Evolutionary conservation across 2,329 filamentous ascomycete species (phyloP), one percentile per base, ranked within the genome.

Genomic region (Phaeoacremonium minimum): DNA sequence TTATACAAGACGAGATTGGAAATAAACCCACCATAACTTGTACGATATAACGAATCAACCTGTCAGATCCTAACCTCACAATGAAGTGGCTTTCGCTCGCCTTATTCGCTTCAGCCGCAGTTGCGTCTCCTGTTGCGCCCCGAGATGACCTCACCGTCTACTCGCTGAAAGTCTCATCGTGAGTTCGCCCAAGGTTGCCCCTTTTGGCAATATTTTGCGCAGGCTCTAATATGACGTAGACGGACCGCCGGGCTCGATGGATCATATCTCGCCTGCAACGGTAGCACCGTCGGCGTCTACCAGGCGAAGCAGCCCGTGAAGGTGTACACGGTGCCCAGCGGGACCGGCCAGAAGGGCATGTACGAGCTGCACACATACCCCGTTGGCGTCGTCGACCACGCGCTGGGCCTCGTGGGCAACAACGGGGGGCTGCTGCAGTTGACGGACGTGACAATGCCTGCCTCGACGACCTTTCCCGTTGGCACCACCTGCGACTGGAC

Each of bases 351-450:
- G 32, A 44, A 46, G 19, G 49, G 52, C 32, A 48, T 48, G 35
- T 51, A 44, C 29, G 52, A 63, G 43, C 56, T 67, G 31, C 63
- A 61, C 54, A 57, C 51, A 7, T 62, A 53, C 37, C 62, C 63
- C 13, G 40, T 56, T 26, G 54, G 56, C 48, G 52, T 55, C 30
- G 49, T 58, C 28, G 57, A 61, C 49, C 55, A 59, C 40, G 52
- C 52, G 4, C 53, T 67, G 22, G 61, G 53, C 15, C 52, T 67
- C 18, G 43, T 59, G n/a, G 63, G 63, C 32, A 36, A 40, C 6
- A 36, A 40, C 6, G 54, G 51, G 29, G 22, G 50, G 1, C 46
- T 64, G 30, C 47, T 54, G 43, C 47, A 49, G 32, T 47, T 67
- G 11, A 44, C 51, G 15, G 54, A 60, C 41, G 51, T 64, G 37